These are phyloP conservation scores for Phytophthora tubulina DNA, from an alignment of 352 stramenopile species.

Conservation along the genomic window DNA sequence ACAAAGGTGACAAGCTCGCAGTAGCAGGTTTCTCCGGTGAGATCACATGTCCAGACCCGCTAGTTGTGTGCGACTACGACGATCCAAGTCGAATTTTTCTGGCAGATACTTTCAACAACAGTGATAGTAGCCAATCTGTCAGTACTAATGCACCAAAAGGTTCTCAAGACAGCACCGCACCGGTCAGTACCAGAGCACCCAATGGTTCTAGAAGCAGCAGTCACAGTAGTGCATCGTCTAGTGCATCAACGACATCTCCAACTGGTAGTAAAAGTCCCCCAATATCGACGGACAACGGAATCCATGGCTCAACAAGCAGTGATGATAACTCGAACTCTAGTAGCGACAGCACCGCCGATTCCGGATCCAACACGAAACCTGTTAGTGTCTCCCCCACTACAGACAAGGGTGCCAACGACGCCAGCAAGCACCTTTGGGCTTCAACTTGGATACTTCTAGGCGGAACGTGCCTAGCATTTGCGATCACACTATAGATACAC, in stretches of 20 bases:
- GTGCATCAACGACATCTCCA: not conserved
- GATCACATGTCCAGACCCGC: constrained; percentile 73
- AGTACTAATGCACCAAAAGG: not conserved
- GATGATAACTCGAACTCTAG: not conserved
- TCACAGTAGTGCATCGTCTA: not conserved
- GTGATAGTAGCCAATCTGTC: not conserved
- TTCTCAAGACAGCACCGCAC: not conserved
- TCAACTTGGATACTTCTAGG: not conserved
- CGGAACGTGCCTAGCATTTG: not conserved
- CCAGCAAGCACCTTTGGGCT: too few species aligned
- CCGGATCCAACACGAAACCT: not conserved
- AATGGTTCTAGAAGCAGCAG: not conserved
- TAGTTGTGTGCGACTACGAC: constrained; percentile 57
- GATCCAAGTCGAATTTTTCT: constrained; percentile 11
- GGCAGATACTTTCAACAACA: not conserved
- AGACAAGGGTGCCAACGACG: not conserved
- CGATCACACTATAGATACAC: not conserved
- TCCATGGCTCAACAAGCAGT: not conserved
- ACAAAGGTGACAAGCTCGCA: constrained; percentile 45
- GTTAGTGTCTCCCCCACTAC: not conserved
- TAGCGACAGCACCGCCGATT: not conserved
- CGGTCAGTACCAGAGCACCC: not conserved
- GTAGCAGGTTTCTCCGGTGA: constrained; percentile 62
- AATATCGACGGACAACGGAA: not conserved
- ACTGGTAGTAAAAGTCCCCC: not conserved